Evolutionary conservation across 2,329 filamentous ascomycete species (phyloP), one percentile per base, ranked within the genome.

Genomic region (Dryadomyces quercivorus): DNA sequence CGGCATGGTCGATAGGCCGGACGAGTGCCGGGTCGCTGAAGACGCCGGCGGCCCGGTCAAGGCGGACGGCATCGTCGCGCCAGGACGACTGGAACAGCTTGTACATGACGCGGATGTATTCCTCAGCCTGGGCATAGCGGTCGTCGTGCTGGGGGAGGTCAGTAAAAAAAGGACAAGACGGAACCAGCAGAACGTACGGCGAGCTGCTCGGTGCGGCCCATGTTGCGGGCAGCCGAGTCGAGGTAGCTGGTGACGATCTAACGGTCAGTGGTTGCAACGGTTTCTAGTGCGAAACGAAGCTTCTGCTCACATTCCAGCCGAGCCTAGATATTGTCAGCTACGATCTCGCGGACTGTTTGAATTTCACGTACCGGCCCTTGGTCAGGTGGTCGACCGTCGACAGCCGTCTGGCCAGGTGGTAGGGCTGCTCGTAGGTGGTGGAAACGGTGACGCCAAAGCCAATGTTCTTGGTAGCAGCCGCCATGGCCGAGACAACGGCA

Each of bases 231-330:
- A 3, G 59, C 58, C 16, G 56, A 58, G 40, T 61, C 56, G 26
- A 57, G 59, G 50, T 59, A 62, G 50, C 56, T 55, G 3, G 61
- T 63, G 3, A 63, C 61, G 40, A 59, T 54, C 55, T 56, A 15
- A 5, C 1, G 13, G 36, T 48, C 16, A 44, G 40, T 13, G n/a
- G 50, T 15, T 5, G 18, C 3, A 9, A n/a, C n/a, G n/a, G n/a
- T n/a, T n/a, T n/a, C n/a, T n/a, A n/a, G n/a, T n/a, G n/a, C n/a
- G n/a, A n/a, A n/a, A n/a, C n/a, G 66, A 58, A 70, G 67, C 59
- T 72, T 73, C n/a, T n/a, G n/a, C n/a, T n/a, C n/a, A 72, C 73
- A 75, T 21, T 72, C 73, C 1, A 76, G 60, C 26, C 72, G 71
- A 55, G n/a, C 9, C 46, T 49, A 18, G 5, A 26, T 3, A 4